These are phyloP conservation scores for Boletus sp. DNA, from an alignment of 768 basidiomycete genomes.

Conservation along the genomic window DNA sequence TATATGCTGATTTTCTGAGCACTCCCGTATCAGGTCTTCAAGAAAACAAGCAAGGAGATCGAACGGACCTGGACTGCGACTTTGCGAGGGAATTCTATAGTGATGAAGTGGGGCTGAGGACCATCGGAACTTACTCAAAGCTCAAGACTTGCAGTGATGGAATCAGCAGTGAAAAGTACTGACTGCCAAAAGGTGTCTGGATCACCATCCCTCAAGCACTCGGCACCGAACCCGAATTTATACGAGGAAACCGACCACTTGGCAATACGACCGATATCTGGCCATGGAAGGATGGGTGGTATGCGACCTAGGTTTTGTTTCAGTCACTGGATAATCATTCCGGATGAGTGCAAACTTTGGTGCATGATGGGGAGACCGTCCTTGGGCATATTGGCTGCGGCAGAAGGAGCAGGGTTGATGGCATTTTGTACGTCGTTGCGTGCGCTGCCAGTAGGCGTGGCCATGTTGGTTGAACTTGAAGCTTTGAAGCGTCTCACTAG, in stretches of 20 bases:
- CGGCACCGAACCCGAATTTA: conserved; percentile 95
- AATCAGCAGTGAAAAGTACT: conserved; percentile 30
- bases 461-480: conserved; percentile 8
- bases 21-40: background rate
- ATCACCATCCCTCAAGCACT: conserved; percentile 85
- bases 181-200: conserved; percentile 98
- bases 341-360: conserved; percentile 26
- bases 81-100: conserved; percentile 87
- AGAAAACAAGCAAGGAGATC: background rate
- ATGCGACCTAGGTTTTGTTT: conserved; percentile 28
- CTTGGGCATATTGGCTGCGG: conserved; percentile 20
- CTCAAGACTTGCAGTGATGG: background rate
- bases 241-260: conserved; percentile 96
- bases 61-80: conserved; percentile 76
- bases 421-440: conserved; percentile 15
- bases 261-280: conserved; percentile 83
- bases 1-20: conserved; percentile 81
- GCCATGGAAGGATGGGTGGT: conserved; percentile 61
- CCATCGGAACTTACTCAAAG: conserved; percentile 70
- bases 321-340: background rate
- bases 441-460: conserved; percentile 4
- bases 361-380: conserved; percentile 40
- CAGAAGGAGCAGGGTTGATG: conserved; percentile 13
- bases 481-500: background rate
- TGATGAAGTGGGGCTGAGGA: conserved; percentile 95